A percentile compares a stretch with the other conserved stretches of the same genome.
Conservation (phyloP, 768 basidiomycete species). For the Strobilomyces dryophilus region DNA sequence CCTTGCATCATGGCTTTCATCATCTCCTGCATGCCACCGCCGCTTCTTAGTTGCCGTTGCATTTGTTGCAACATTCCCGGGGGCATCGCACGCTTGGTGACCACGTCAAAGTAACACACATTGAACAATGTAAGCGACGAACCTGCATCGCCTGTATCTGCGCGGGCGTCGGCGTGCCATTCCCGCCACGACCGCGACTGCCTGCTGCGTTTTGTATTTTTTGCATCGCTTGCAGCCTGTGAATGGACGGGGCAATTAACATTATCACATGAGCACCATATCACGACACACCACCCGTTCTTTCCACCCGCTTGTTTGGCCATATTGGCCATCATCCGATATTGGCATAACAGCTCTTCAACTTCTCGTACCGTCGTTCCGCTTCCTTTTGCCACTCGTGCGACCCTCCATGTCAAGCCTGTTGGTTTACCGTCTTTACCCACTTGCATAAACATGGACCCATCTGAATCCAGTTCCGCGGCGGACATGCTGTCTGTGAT, state of each 20-base stretch:
- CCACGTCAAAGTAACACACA: constrained; percentile 3
- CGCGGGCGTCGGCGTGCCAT: constrained; percentile 87
- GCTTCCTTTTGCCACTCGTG: constrained; percentile 86
- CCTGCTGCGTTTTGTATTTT: constrained; percentile 89
- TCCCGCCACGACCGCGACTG: constrained; percentile 80
- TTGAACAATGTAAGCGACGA: constrained; percentile 22
- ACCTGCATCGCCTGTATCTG: constrained; percentile 96
- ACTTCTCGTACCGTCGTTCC: constrained; percentile 96
- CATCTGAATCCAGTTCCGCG: constrained; percentile 91
- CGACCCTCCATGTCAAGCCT: constrained; percentile 87
- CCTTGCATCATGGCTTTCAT: constrained; percentile 99
- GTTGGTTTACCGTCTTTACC: constrained; percentile 80
- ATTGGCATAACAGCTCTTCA: constrained; percentile 95
- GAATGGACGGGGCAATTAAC: constrained; percentile 3
- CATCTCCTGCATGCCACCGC: constrained; percentile 95
- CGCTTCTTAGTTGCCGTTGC: constrained; percentile 74
- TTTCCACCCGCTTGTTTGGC: constrained; percentile 97
- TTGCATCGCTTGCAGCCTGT: constrained; percentile 80
- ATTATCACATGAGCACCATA: neutral
- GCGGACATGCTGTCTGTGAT: constrained; percentile 99
- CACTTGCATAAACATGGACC: constrained; percentile 81
- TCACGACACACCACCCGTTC: constrained; percentile 73
- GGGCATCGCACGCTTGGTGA: constrained; percentile 77
- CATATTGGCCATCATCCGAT: constrained; percentile 98
- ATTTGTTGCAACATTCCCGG: constrained; percentile 95